These are phyloP conservation scores for Setaria italica DNA, from an alignment of 202 grass and related monocot species.

Conservation along the genomic window DNA sequence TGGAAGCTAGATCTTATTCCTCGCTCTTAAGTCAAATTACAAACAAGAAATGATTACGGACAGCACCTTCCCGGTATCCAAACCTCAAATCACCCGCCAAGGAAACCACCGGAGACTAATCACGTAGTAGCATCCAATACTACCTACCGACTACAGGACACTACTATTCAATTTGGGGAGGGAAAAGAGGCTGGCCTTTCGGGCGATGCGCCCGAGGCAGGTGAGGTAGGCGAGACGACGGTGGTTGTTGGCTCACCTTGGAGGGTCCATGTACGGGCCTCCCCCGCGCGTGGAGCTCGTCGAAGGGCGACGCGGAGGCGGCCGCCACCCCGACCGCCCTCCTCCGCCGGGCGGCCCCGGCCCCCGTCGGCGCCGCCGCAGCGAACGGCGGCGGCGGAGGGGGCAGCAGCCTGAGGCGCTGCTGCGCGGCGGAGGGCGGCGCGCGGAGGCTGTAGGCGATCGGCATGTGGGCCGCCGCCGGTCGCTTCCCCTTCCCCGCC, in stretches of 20 bases:
- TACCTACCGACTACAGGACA: background rate
- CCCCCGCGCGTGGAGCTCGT: constrained; percentile 68
- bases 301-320: constrained; percentile 71
- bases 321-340: constrained; percentile 46
- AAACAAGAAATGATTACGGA: background rate
- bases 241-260: constrained; percentile 50
- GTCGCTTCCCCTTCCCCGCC: background rate
- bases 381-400: constrained; percentile 23
- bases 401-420: constrained; percentile 37
- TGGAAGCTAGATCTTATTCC: background rate
- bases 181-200: background rate
- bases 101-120: background rate
- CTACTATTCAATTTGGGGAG: background rate
- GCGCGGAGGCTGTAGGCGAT: constrained; percentile 59
- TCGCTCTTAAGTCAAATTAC: background rate
- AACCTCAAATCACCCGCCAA: background rate
- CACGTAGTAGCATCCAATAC: background rate
- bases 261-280: constrained; percentile 45
- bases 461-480: constrained; percentile 73
- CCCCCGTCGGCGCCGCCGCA: constrained; percentile 18
- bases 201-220: constrained; percentile 48
- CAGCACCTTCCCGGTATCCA: background rate
- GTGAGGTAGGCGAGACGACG: constrained; percentile 32
- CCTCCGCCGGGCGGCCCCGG: constrained; percentile 29
- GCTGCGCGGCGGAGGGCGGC: constrained; percentile 45